Evolutionary conservation across 257 asterid genomes (phyloP), one percentile per base, ranked within the genome.

Genomic region (Plantago major): DNA sequence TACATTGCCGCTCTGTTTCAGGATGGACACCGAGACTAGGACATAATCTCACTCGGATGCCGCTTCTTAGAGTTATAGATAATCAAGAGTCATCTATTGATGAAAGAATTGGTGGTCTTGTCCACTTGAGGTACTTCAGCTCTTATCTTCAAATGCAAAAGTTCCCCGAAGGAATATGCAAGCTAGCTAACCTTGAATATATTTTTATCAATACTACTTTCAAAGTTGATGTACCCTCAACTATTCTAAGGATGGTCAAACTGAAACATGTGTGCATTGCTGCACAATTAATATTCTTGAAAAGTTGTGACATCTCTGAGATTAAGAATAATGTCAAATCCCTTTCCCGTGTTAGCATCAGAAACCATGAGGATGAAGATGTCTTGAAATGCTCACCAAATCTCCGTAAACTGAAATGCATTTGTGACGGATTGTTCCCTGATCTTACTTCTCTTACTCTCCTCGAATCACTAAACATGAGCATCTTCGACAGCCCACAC

Each of bases 401-500:
- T 63, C 57, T 63, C 11, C 59, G 18, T 12, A 65, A 33, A 45
- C 55, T 65, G 14, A 54, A 55, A 30, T 54, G 63, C 17, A 9
- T 37, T 14, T 46, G 51, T 4, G n/a, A 22, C 2, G 14, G 22
- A 9, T 16, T 12, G 17, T 65, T 16, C 45, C 70, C 54, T 16
- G 63, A 45, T 46, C 56, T 65, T 6, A 0, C 12, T 49, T 55
- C 57, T 44, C 46, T 55, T 15, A 13, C 10, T 17, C 12, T n/a
- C 7, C 70, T 65, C 30, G 70, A 65, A 28, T 54, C 69, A 53
- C 62, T 65, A 17, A 53, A 53, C 17, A 37, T 65, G n/a, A 22
- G 17, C 26, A 49, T 49, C 54, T 49, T 49, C 54, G 54, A 15
- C 19, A 17, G n/a, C 6, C 52, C 52, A 13, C 17, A 11, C 17